Percentiles rank a stretch among this genome's conserved stretches.
Evolutionary conservation across 306 rosid species (phyloP).

Genomic region (Medicago arabica): DNA sequence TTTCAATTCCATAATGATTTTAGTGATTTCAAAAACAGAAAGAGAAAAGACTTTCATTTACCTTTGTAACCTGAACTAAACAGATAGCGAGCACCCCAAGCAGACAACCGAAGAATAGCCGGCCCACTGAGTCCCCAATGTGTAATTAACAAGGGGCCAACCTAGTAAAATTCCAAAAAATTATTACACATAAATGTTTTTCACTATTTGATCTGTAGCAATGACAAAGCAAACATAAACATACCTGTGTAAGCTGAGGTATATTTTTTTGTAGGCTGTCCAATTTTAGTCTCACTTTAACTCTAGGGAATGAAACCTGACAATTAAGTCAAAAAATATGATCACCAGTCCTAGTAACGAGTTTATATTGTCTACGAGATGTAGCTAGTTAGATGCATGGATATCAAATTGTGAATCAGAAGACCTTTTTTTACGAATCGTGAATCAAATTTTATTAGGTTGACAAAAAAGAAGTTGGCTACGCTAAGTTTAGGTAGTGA

Average conservation of each 20-base stretch:
- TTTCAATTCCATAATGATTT: constrained; percentile 12
- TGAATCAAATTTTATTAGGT: too few relatives aligned
- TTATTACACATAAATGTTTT: constrained; percentile 24
- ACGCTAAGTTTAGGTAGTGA: too few relatives aligned
- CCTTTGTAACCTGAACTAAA: constrained; percentile 77
- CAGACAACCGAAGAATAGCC: constrained; percentile 84
- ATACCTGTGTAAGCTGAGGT: constrained; percentile 86
- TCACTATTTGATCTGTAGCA: constrained; percentile 28
- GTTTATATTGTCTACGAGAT: constrained; percentile 3
- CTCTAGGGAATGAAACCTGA: constrained; percentile 87
- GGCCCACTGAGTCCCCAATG: constrained; percentile 99
- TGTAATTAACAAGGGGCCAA: constrained; percentile 90
- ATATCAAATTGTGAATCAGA: too few relatives aligned
- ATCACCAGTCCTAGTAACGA: constrained; percentile 7
- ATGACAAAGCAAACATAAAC: constrained; percentile 43
- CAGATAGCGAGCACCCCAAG: constrained; percentile 92
- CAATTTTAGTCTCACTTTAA: constrained; percentile 72
- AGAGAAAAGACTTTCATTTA: constrained; percentile 28
- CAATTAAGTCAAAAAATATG: constrained; percentile 9
- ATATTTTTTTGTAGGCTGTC: constrained; percentile 59
- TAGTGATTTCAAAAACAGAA: constrained; percentile 16
- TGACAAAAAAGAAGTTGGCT: too few relatives aligned
- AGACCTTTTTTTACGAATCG: too few relatives aligned
- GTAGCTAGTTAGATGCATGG: too few relatives aligned
- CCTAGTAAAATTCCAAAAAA: constrained; percentile 55